phyloP scores from a whole-genome alignment of 257 asterid species.

The Solanum etuberosum region DNA sequence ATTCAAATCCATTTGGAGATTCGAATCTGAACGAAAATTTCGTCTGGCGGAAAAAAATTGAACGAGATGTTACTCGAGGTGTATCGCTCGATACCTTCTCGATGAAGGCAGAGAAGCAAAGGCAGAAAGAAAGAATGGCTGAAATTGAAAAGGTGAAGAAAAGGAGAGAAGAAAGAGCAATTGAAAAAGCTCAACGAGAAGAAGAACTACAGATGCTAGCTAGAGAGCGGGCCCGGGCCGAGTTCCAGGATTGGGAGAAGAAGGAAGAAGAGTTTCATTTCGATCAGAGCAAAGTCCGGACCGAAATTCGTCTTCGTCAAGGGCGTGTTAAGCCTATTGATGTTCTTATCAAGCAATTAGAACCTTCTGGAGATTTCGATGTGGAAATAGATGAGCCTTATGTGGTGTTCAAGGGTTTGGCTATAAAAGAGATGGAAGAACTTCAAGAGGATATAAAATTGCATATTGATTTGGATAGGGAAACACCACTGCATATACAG shows the following conservation, averaged over 20 bases:
- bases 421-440: conserved; percentile 85
- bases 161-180: conserved; percentile 93
- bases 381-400: conserved; percentile 85
- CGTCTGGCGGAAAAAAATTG: conserved; percentile 90
- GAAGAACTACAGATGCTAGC: conserved; percentile 95
- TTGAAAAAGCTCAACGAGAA: conserved; percentile 93
- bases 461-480: conserved; percentile 87
- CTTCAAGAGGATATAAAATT: conserved; percentile 83
- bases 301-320: conserved; percentile 90
- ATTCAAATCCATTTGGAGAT: conserved; percentile 95
- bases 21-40: conserved; percentile 77
- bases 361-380: conserved; percentile 76
- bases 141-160: conserved; percentile 93
- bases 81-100: conserved; percentile 65
- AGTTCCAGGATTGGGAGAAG: conserved; percentile 98
- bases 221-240: conserved; percentile 96
- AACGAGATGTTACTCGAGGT: conserved; percentile 62
- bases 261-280: conserved; percentile 98
- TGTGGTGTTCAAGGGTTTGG: conserved; percentile 83
- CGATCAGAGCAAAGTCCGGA: conserved; percentile 88
- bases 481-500: conserved; percentile 64
- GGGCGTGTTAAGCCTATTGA: conserved; percentile 94
- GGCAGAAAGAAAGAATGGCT: conserved; percentile 81
- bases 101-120: conserved; percentile 62
- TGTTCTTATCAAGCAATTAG: conserved; percentile 73